Evolutionary conservation across 371 early-diverging fungal species (phyloP).

Genomic region (Saksenaea vasiformis): DNA sequence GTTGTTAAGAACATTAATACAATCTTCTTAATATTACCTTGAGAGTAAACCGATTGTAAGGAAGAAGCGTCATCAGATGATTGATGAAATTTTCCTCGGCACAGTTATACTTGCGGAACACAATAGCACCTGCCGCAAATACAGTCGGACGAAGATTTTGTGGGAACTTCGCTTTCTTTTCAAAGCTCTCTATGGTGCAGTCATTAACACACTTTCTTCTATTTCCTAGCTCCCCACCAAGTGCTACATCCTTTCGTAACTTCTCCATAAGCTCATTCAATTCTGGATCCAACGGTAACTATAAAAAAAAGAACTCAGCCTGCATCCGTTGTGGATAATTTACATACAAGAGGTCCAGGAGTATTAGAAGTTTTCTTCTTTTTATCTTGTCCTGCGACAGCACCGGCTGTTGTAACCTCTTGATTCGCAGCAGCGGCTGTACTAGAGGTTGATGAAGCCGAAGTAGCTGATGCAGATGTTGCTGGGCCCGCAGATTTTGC

Average conservation of each 20-base stretch:
- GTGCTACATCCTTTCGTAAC: conserved; percentile 24
- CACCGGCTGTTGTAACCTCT: background rate
- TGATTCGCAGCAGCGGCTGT: background rate
- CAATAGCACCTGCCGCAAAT: conserved; percentile 42
- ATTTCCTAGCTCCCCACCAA: background rate
- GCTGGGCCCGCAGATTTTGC: background rate
- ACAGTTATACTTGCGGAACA: conserved; percentile 32
- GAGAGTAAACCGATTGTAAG: conserved; percentile 55
- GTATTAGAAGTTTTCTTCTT: conserved; percentile 10
- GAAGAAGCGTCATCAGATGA: conserved; percentile 52
- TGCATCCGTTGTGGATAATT: background rate
- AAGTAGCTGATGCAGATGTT: background rate
- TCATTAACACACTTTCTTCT: background rate
- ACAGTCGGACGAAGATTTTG: conserved; percentile 42
- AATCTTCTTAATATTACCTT: conserved; percentile 25
- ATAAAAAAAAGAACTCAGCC: background rate
- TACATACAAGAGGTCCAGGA: conserved; percentile 1
- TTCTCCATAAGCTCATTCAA: conserved; percentile 29
- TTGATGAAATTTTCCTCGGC: conserved; percentile 46
- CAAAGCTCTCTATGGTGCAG: conserved; percentile 28
- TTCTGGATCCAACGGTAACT: conserved; percentile 35
- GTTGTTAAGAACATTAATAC: background rate
- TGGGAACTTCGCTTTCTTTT: conserved; percentile 51
- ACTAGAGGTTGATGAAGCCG: background rate
- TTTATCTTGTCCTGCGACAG: conserved; percentile 1